Percentiles rank a stretch among this genome's conserved stretches.
Evolutionary conservation across 1,139 yeast genomes (phyloP).

Genomic region (Yamadazyma conglobata): DNA sequence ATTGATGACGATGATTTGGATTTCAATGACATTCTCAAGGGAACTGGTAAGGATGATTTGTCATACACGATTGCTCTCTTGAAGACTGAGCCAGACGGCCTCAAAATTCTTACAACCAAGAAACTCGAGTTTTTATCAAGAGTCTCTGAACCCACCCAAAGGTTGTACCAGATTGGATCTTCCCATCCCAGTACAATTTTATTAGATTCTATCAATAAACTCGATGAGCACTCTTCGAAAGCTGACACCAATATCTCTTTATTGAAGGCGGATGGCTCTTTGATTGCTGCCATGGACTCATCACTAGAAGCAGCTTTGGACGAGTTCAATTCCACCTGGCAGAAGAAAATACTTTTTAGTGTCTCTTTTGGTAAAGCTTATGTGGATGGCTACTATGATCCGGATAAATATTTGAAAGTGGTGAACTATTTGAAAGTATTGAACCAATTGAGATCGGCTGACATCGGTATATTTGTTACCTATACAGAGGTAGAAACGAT

Average conservation of each 20-base stretch:
- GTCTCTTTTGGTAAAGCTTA: conserved; percentile 86
- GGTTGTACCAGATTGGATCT: conserved; percentile 78
- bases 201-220: conserved; percentile 75
- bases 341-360: conserved; percentile 73
- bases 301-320: conserved; percentile 75
- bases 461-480: conserved; percentile 69
- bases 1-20: conserved; percentile 31
- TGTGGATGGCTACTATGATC: conserved; percentile 39
- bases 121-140: conserved; percentile 63
- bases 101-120: conserved; percentile 57
- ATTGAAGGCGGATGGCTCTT: conserved; percentile 50
- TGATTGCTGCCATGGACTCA: conserved; percentile 62
- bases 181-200: conserved; percentile 79
- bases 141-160: conserved; percentile 57
- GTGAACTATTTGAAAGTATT: conserved; percentile 62
- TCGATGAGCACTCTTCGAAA: conserved; percentile 69
- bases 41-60: conserved; percentile 22
- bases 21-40: conserved; percentile 26
- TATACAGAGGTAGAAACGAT: conserved; percentile 49
- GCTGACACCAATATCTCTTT: conserved; percentile 72
- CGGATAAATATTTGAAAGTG: conserved; percentile 59
- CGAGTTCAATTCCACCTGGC: conserved; percentile 77
- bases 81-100: conserved; percentile 65
- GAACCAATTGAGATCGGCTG: conserved; percentile 61
- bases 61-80: conserved; percentile 36